Evolutionary conservation across 306 rosid species (phyloP).

Genomic region (Lagenaria siceraria): DNA sequence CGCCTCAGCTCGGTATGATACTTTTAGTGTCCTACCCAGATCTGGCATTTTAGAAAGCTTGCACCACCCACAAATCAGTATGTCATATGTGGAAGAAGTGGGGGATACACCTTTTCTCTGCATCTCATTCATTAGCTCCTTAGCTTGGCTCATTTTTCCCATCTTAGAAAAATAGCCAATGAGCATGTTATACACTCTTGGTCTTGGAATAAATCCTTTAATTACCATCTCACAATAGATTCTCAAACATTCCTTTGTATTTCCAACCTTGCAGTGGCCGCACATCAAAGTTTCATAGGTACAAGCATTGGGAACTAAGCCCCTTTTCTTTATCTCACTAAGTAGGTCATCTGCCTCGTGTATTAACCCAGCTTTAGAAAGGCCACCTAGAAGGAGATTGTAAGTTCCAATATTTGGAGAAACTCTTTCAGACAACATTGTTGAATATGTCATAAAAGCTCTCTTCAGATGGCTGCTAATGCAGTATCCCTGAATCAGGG

Average conservation of each 20-base stretch:
- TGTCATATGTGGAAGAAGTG: conserved; percentile 72
- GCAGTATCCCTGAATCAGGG: conserved; percentile 62
- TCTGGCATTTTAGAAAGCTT: conserved; percentile 48
- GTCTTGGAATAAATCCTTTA: conserved; percentile 61
- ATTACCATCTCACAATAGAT: conserved; percentile 78
- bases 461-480: conserved; percentile 46
- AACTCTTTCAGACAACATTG: conserved; percentile 47
- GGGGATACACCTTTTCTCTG: conserved; percentile 49
- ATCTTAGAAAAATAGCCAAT: conserved; percentile 60
- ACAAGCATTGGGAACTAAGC: conserved; percentile 51
- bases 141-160: conserved; percentile 83
- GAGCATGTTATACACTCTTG: conserved; percentile 70
- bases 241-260: conserved; percentile 47
- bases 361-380: conserved; percentile 57
- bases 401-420: conserved; percentile 58
- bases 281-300: conserved; percentile 63
- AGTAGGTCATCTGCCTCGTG: conserved; percentile 46
- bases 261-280: conserved; percentile 67
- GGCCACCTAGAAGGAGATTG: conserved; percentile 58
- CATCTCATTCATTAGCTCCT: conserved; percentile 88
- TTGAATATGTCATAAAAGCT: conserved; percentile 45
- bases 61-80: conserved; percentile 77
- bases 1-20: conserved; percentile 54
- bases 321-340: conserved; percentile 52
- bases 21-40: conserved; percentile 36